phyloP scores from a whole-genome alignment of 306 rosid species.

The Arachis stenosperma region DNA sequence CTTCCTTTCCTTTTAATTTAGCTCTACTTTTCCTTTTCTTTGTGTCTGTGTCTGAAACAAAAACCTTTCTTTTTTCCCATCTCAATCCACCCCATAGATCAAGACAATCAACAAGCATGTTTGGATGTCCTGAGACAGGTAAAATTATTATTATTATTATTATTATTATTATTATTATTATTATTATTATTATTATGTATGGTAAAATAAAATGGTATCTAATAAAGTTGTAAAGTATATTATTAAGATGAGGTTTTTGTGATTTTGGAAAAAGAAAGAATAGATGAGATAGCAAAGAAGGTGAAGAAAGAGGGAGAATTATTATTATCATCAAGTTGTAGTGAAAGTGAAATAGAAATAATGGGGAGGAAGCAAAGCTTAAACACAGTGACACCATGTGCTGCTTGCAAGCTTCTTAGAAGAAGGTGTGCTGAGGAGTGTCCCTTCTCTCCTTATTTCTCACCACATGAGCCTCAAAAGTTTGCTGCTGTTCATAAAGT shows the following conservation, averaged over 20 bases:
- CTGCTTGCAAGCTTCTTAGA: conserved; percentile 94
- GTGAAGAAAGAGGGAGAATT: conserved; percentile 50
- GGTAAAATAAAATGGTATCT: too few relatives aligned
- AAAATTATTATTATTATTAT: not conserved
- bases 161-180: too few relatives aligned
- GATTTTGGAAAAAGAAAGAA: conserved; percentile 57
- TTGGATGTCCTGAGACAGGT: conserved; percentile 76
- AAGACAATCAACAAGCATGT: conserved; percentile 51
- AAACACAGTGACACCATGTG: conserved; percentile 88
- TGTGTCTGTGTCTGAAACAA: conserved; percentile 33
- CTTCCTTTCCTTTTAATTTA: conserved; percentile 54
- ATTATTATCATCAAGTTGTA: conserved; percentile 29
- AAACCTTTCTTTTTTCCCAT: conserved; percentile 14
- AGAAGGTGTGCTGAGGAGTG: conserved; percentile 95
- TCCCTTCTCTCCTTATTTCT: conserved; percentile 90
- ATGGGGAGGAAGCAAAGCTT: conserved; percentile 65
- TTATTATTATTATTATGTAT: too few relatives aligned
- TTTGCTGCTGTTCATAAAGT: conserved; percentile 91
- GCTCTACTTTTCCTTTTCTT: conserved; percentile 43
- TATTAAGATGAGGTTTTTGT: too few relatives aligned
- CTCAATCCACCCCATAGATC: conserved; percentile 33
- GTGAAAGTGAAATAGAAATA: too few relatives aligned
- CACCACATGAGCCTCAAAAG: conserved; percentile 91
- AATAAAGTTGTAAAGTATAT: too few relatives aligned
- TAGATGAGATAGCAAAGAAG: conserved; percentile 62